A percentile compares a stretch with the other conserved stretches of the same genome.
Evolutionary conservation across 73 alveolate species (phyloP).

Genomic region (Tetrahymena elliotti): DNA sequence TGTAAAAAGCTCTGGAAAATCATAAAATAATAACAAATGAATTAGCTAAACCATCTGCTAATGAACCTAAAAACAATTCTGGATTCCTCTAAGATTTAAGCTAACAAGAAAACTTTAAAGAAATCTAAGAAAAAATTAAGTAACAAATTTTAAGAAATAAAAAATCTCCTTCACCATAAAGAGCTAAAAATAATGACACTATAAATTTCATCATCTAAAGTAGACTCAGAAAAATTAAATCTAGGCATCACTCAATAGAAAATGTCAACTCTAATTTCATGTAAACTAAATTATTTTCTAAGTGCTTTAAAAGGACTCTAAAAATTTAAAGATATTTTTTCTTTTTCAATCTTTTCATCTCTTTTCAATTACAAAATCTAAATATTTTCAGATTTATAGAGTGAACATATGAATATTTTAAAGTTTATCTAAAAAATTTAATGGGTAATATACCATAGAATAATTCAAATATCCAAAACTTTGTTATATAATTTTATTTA

Average conservation of each 20-base stretch:
- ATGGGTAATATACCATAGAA: too few species aligned
- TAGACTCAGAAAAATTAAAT: background rate
- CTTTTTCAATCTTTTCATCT: too few species aligned
- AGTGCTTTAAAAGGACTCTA: too few species aligned
- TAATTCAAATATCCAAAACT: too few species aligned
- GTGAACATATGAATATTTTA: too few species aligned
- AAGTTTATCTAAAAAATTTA: too few species aligned
- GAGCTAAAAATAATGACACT: background rate
- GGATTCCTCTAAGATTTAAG: background rate
- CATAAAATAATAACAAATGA: background rate
- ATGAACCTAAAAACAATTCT: background rate
- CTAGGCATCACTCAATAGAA: background rate
- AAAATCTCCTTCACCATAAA: background rate
- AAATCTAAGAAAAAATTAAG: background rate
- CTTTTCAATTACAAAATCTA: too few species aligned
- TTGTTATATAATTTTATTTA: too few species aligned
- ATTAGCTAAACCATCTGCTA: background rate
- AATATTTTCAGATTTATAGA: too few species aligned
- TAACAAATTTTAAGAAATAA: background rate
- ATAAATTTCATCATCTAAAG: background rate
- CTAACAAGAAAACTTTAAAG: background rate
- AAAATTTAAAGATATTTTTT: too few species aligned
- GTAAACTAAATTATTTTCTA: too few species aligned
- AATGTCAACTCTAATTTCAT: background rate
- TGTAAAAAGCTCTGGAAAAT: background rate